Evolutionary conservation across 2,329 filamentous ascomycete species (phyloP).

Genomic region (Chlorencoelia australis): DNA sequence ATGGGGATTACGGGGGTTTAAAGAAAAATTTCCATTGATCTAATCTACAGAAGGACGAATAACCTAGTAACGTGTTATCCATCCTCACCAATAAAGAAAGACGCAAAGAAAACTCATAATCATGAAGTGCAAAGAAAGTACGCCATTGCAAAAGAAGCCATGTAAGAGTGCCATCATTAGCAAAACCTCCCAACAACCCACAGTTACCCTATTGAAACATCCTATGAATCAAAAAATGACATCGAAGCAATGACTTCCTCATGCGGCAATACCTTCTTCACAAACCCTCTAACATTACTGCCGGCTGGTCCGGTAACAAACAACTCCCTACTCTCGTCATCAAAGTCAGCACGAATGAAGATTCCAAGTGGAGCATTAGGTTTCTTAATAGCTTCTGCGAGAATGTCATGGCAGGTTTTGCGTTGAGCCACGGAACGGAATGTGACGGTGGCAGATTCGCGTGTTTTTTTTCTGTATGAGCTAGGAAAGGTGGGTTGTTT

Average conservation of each 20-base stretch:
- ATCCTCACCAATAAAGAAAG: no score
- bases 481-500: background rate
- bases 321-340: background rate
- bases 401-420: background rate
- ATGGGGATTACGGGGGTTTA: no score
- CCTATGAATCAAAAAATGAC: background rate
- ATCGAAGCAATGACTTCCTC: background rate
- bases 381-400: background rate
- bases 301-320: background rate
- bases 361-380: background rate
- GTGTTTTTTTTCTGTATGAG: no score
- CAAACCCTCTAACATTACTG: slow-evolving; percentile 1
- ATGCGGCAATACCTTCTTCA: background rate
- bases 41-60: no score
- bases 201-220: background rate
- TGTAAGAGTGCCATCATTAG: background rate
- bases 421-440: background rate
- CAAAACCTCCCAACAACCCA: no score
- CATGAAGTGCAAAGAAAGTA: background rate
- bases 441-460: background rate
- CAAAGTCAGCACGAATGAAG: background rate
- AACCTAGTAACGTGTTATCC: no score
- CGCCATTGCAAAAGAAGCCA: background rate
- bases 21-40: no score
- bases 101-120: background rate